Base-by-base conservation (phyloP, 2,329 filamentous ascomycete species). In the Cladosporium phlei region DNA sequence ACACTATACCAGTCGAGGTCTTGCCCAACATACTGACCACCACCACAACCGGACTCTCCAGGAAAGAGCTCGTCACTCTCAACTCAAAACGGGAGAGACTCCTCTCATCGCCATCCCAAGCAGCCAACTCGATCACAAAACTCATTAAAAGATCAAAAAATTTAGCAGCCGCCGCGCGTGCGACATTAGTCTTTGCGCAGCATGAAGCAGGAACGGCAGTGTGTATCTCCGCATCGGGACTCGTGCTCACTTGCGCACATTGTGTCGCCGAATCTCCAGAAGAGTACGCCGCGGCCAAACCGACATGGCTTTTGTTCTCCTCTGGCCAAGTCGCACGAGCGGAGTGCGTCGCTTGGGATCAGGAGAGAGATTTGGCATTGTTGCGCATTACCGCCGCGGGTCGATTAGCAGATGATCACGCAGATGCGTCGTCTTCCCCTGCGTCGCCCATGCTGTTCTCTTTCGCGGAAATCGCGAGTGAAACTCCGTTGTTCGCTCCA, bases 141-240 rank as follows among this genome's bases (percentile, higher is more conserved):
- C 33, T 35, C 3, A 16, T 19, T 10, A 16, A 35, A 4, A 22
- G 6, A 12, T 35, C 19, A 4, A 22, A 12, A 9, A 12, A 16
- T 11, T 19, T 35, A 4, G 19, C 19, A 8, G n/a, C 10, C 11
- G 47, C 53, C n/a, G 47, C 40, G 8, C 35, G 29, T 12, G 51
- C 56, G 5, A 60, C 57, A 1, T 62, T 75, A 4, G 67, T 77
- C 19, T 78, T 77, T 50, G 70, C 70, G 0, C 71, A 74, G 49
- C 58, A 71, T 20, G 69, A 74, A 50, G 74, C 74, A 4, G 73
- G 74, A 12, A 77, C 74, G 1, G 75, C 74, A 0, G 66, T 77
- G 2, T 77, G 73, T 51, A 69, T 77, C 25, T 66, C 68, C 0
- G 52, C 65, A 0, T 46, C 56, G 3, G 74, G 75, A 4, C 60